Evolutionary conservation across 208 protist species (phyloP).

Genomic region (Crithidia acanthocephali): DNA sequence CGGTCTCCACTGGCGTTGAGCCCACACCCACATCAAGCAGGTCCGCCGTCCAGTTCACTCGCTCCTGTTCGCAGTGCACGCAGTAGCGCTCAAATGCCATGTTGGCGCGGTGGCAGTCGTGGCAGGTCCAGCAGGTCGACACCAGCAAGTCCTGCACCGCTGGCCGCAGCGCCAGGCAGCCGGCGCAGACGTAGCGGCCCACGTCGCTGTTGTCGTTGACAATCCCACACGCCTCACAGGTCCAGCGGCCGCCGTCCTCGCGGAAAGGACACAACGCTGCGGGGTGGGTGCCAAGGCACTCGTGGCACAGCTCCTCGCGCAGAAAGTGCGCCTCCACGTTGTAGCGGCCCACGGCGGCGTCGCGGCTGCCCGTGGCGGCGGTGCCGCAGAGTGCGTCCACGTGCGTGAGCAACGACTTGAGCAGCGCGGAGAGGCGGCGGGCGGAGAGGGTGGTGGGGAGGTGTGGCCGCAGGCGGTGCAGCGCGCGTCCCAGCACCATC

Average conservation of each 20-base stretch:
- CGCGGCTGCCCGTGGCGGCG: constrained; percentile 15
- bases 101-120: constrained; percentile 60
- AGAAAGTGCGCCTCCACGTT: constrained; percentile 24
- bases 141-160: constrained; percentile 56
- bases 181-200: constrained; percentile 77
- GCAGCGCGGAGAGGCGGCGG: constrained; percentile 51
- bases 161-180: constrained; percentile 69
- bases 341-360: constrained; percentile 35
- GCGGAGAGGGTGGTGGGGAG: constrained; percentile 24
- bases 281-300: constrained; percentile 76
- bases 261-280: constrained; percentile 52
- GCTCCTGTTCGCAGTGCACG: constrained; percentile 64
- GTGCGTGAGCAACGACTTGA: constrained; percentile 53
- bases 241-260: constrained; percentile 41
- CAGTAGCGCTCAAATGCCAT: constrained; percentile 84
- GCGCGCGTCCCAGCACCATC: constrained; percentile 11
- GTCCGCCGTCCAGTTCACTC: constrained; percentile 14
- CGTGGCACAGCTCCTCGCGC: constrained; percentile 43
- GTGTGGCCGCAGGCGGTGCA: constrained; percentile 24
- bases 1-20: too few relatives aligned
- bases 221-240: constrained; percentile 60
- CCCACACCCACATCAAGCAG: too few relatives aligned
- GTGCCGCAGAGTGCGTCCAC: constrained; percentile 48
- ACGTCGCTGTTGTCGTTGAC: constrained; percentile 67
- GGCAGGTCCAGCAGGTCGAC: constrained; percentile 74